These are phyloP conservation scores for Geotrichum reessii DNA, from an alignment of 1,139 yeast species.

Conservation along the genomic window DNA sequence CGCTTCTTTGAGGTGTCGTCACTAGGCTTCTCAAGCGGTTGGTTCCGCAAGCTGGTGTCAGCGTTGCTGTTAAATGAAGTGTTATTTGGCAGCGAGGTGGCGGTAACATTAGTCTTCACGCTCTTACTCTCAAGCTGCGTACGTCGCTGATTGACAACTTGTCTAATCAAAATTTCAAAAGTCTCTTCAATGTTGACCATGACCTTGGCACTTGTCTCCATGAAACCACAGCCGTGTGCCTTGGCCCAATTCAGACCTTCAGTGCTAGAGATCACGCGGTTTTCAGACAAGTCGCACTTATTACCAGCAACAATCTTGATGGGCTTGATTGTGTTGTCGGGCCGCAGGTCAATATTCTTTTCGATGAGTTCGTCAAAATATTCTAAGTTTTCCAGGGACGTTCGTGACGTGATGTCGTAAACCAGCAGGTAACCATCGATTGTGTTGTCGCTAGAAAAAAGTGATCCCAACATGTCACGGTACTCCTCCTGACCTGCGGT, in stretches of 20 bases:
- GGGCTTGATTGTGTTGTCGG: slow-evolving; percentile 22
- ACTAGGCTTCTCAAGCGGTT: not conserved
- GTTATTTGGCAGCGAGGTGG: not conserved
- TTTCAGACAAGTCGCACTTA: slow-evolving; percentile 60
- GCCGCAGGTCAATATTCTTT: slow-evolving; percentile 56
- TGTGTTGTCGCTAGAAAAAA: slow-evolving; percentile 48
- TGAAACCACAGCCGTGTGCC: slow-evolving; percentile 67
- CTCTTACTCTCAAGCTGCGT: slow-evolving; percentile 9
- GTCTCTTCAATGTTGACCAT: slow-evolving; percentile 88
- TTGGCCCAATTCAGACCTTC: slow-evolving; percentile 78
- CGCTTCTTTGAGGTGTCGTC: slow-evolving; percentile 5
- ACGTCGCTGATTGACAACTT: slow-evolving; percentile 36
- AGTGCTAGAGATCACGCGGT: slow-evolving; percentile 72
- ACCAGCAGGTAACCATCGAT: slow-evolving; percentile 88
- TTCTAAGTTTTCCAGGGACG: slow-evolving; percentile 74
- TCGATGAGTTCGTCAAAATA: slow-evolving; percentile 80
- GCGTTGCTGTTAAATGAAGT: not conserved
- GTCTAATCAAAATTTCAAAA: slow-evolving; percentile 62
- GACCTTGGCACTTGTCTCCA: slow-evolving; percentile 87
- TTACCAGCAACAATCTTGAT: slow-evolving; percentile 36
- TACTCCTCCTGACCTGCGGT: slow-evolving; percentile 41
- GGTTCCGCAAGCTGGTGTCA: not conserved
- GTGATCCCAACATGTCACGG: slow-evolving; percentile 49
- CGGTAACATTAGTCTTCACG: not conserved
- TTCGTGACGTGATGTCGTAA: slow-evolving; percentile 76